Conservation (phyloP, 2,329 filamentous ascomycete species). For the Clonostachys rosea region DNA sequence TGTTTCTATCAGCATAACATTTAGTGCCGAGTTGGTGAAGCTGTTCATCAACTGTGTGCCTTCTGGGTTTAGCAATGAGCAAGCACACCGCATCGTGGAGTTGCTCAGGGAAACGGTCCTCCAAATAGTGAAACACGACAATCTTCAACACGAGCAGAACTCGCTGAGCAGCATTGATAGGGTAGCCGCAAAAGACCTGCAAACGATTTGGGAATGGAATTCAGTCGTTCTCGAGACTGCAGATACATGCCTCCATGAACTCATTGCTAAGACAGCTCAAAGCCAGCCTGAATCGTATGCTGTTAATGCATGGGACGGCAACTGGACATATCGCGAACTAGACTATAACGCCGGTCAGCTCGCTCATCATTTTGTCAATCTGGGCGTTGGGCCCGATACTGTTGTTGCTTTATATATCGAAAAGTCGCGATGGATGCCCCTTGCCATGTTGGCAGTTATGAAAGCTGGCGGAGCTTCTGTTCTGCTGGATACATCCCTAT, state of each 20-base stretch:
- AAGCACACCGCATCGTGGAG: too few species aligned
- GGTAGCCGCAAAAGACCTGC: neutral
- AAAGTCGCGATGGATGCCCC: constrained; percentile 11
- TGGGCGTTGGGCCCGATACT: constrained; percentile 15
- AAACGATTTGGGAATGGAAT: neutral
- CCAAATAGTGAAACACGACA: too few species aligned
- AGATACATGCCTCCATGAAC: neutral
- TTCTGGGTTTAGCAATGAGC: too few species aligned
- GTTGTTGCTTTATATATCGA: constrained; percentile 9
- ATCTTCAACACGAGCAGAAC: too few species aligned
- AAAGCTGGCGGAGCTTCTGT: constrained; percentile 9
- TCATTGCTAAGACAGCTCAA: neutral
- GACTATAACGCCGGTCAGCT: constrained; percentile 29
- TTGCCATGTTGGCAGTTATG: constrained; percentile 12
- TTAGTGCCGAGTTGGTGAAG: too few species aligned
- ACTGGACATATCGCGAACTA: constrained; percentile 33
- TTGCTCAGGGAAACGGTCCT: too few species aligned
- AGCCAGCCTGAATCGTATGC: constrained; percentile 22
- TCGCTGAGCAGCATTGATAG: neutral
- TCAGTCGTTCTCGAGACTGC: neutral
- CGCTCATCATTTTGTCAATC: constrained; percentile 22
- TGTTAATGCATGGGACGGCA: constrained; percentile 36
- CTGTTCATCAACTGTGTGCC: too few species aligned
- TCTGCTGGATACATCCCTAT: constrained; percentile 10
- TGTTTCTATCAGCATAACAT: neutral